Evolutionary conservation across 108 stramenopile species (phyloP).

Genomic region (Asterionellopsis glacialis): DNA sequence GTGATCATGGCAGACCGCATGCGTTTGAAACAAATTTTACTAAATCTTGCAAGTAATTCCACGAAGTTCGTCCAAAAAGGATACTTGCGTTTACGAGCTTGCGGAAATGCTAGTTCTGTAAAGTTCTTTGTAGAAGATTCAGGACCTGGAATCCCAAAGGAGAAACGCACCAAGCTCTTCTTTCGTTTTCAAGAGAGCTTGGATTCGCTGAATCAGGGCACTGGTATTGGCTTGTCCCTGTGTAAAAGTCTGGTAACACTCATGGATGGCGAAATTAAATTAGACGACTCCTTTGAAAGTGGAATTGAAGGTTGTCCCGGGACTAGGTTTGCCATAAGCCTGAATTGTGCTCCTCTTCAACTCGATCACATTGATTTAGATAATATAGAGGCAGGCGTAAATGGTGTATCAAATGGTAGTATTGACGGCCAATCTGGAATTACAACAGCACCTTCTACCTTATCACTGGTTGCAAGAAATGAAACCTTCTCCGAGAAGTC

Average conservation of each 20-base stretch:
- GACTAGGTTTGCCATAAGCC: slow-evolving; percentile 36
- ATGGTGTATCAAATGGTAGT: no score
- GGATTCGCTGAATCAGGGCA: slow-evolving; percentile 41
- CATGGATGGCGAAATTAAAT: slow-evolving; percentile 40
- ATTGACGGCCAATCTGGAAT: no score
- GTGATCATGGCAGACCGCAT: slow-evolving; percentile 39
- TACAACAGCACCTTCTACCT: no score
- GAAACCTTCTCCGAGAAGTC: no score
- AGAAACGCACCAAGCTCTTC: slow-evolving; percentile 30
- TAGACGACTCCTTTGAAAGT: slow-evolving; percentile 41
- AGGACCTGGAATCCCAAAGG: slow-evolving; percentile 42
- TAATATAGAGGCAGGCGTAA: no score
- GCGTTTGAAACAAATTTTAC: slow-evolving; percentile 47
- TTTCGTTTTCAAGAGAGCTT: slow-evolving; percentile 43
- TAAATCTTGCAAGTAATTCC: slow-evolving; percentile 43
- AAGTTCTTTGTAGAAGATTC: slow-evolving; percentile 39
- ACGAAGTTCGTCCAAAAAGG: slow-evolving; percentile 47
- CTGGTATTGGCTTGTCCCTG: slow-evolving; percentile 45
- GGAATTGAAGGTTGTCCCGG: slow-evolving; percentile 40
- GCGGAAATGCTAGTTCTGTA: slow-evolving; percentile 7
- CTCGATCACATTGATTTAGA: not conserved
- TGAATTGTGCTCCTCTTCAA: slow-evolving; percentile 10
- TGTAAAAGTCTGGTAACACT: slow-evolving; percentile 44
- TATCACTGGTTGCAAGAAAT: no score
- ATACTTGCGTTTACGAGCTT: slow-evolving; percentile 41